A percentile compares a stretch with the other conserved stretches of the same genome.
These are phyloP conservation scores for Trichaptum fuscoviolaceum DNA, from an alignment of 768 basidiomycete species.

Conservation along the genomic window DNA sequence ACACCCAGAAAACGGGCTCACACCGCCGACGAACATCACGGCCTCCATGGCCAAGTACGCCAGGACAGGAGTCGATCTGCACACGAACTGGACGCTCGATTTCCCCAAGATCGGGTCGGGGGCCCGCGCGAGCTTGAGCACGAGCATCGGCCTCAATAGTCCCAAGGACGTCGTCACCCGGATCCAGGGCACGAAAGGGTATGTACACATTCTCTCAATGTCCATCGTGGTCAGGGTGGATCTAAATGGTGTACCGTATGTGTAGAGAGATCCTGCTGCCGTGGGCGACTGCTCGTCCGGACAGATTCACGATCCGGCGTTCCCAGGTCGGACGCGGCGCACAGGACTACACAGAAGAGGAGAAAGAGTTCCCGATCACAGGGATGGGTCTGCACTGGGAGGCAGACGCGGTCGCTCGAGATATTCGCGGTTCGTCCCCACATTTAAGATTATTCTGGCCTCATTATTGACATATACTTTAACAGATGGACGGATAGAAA, in stretches of 20 bases:
- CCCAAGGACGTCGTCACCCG: neutral
- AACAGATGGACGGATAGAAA: slow-evolving; percentile 8
- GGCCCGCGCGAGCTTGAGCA: slow-evolving; percentile 6
- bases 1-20: slow-evolving; percentile 11
- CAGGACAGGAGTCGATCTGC: slow-evolving; percentile 9
- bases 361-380: slow-evolving; percentile 9
- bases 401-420: slow-evolving; percentile 15
- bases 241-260: too few relatives aligned
- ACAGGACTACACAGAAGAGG: slow-evolving; percentile 5
- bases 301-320: slow-evolving; percentile 5
- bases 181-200: slow-evolving; percentile 4
- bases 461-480: neutral
- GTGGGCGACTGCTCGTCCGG: slow-evolving; percentile 7
- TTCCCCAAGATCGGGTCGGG: slow-evolving; percentile 9
- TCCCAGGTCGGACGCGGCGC: slow-evolving; percentile 5
- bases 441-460: neutral
- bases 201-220: neutral
- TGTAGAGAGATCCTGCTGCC: slow-evolving; percentile 7
- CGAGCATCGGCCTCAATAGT: neutral
- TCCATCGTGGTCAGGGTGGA: too few relatives aligned
- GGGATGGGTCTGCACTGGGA: slow-evolving; percentile 18
- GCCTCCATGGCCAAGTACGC: slow-evolving; percentile 11
- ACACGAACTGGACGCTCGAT: slow-evolving; percentile 12
- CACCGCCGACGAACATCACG: slow-evolving; percentile 11
- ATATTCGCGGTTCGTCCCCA: slow-evolving; percentile 8